A percentile compares a stretch with the other conserved stretches of the same genome.
Evolutionary conservation across 805 yeast species (phyloP).

Genomic region (Wickerhamomyces chaumierensis): DNA sequence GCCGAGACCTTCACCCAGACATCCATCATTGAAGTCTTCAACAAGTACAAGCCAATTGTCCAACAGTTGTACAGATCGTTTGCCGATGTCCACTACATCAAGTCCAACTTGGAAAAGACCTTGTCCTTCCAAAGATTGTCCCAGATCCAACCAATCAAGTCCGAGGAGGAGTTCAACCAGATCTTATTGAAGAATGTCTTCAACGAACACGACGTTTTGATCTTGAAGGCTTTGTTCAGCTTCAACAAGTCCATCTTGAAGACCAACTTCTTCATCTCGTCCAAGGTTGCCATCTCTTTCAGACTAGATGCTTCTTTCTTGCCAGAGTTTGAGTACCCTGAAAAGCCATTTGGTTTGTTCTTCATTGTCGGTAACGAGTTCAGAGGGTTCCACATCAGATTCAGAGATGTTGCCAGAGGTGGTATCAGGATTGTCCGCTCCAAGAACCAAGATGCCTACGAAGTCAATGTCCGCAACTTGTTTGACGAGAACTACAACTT

Average conservation of each 20-base stretch:
- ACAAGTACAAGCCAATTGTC: slow-evolving; percentile 57
- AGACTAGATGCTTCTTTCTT: slow-evolving; percentile 80
- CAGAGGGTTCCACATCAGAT: slow-evolving; percentile 94
- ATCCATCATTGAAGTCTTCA: slow-evolving; percentile 68
- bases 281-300: slow-evolving; percentile 91
- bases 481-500: slow-evolving; percentile 95
- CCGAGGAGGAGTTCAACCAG: slow-evolving; percentile 64
- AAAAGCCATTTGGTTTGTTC: slow-evolving; percentile 89
- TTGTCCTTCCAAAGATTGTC: slow-evolving; percentile 78
- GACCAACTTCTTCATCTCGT: slow-evolving; percentile 87
- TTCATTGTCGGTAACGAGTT: slow-evolving; percentile 93
- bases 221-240: slow-evolving; percentile 67
- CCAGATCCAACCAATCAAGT: slow-evolving; percentile 62
- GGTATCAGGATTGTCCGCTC: slow-evolving; percentile 94
- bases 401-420: slow-evolving; percentile 96
- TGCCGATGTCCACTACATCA: slow-evolving; percentile 81
- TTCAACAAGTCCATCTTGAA: slow-evolving; percentile 84
- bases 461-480: slow-evolving; percentile 73
- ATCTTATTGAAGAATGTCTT: slow-evolving; percentile 59
- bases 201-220: slow-evolving; percentile 67
- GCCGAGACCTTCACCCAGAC: slow-evolving; percentile 88
- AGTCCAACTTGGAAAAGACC: slow-evolving; percentile 60
- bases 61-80: slow-evolving; percentile 81
- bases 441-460: slow-evolving; percentile 74
- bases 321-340: slow-evolving; percentile 82